Evolutionary conservation across 2,329 filamentous ascomycete genomes (phyloP).

Genomic region (Fusarium vanettenii): DNA sequence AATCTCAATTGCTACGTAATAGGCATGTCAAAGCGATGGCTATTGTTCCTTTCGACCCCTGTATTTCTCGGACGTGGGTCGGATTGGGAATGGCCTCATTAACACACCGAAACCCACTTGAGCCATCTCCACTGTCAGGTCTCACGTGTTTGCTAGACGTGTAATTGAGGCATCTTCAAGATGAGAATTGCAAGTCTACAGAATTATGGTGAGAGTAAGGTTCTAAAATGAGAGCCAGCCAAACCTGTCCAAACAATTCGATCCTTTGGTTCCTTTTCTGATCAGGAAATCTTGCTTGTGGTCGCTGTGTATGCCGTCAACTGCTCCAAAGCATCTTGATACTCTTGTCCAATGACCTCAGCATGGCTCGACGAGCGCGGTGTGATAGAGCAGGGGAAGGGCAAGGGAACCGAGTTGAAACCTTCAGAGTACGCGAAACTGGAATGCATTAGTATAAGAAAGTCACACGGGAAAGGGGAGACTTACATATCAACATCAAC

Average conservation of each 20-base stretch:
- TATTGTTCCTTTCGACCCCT: neutral
- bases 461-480: rapidly evolving
- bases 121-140: neutral
- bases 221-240: neutral
- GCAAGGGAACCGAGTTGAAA: slow-evolving; percentile 55
- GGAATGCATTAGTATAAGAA: neutral
- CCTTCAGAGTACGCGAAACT: slow-evolving; percentile 57
- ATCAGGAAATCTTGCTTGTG: slow-evolving; percentile 37
- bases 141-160: neutral
- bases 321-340: slow-evolving; percentile 35
- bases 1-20: neutral
- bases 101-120: neutral
- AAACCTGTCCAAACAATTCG: neutral
- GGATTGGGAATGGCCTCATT: neutral
- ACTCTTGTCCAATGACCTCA: slow-evolving; percentile 49
- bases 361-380: slow-evolving; percentile 49
- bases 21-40: neutral
- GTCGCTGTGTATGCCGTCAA: slow-evolving; percentile 43
- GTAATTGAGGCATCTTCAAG: neutral
- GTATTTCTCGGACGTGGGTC: neutral
- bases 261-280: neutral
- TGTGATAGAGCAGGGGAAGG: slow-evolving; percentile 54
- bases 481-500: slow-evolving; percentile 55
- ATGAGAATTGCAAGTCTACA: neutral
- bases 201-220: neutral